Evolutionary conservation across 495 filamentous ascomycete genomes (phyloP).

Genomic region (Penicillium pulvis): DNA sequence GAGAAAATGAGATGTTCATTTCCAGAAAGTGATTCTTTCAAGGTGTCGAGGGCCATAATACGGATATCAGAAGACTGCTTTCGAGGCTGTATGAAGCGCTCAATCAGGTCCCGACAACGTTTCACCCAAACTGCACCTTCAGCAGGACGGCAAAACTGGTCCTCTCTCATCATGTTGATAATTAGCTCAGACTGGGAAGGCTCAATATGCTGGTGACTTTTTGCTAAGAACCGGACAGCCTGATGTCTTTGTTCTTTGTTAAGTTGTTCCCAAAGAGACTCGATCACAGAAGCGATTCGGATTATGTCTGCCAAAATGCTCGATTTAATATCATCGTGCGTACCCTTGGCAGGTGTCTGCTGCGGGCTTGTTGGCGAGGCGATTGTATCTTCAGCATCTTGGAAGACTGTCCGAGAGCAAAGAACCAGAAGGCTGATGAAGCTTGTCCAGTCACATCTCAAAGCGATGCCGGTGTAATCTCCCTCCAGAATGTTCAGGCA

Average conservation of each 20-base stretch:
- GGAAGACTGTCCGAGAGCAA: conserved; percentile 64
- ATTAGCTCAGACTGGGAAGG: conserved; percentile 47
- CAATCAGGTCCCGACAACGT: conserved; percentile 62
- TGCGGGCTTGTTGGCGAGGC: conserved; percentile 24
- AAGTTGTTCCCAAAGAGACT: conserved; percentile 46
- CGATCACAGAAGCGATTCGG: conserved; percentile 42
- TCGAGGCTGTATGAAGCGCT: conserved; percentile 65
- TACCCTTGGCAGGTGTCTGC: conserved; percentile 25
- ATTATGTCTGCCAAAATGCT: conserved; percentile 43
- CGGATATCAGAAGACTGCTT: conserved; percentile 67
- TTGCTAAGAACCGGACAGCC: conserved; percentile 41
- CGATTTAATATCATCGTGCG: conserved; percentile 40
- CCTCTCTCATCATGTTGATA: conserved; percentile 38
- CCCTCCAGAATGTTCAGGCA: conserved; percentile 47
- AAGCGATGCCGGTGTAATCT: conserved; percentile 33
- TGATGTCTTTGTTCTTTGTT: conserved; percentile 41
- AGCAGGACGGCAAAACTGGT: conserved; percentile 64
- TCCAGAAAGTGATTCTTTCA: conserved; percentile 66
- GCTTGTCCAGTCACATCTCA: conserved; percentile 37
- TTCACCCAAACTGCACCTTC: conserved; percentile 67
- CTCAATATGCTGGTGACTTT: conserved; percentile 41
- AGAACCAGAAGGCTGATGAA: conserved; percentile 55
- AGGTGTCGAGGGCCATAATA: conserved; percentile 62
- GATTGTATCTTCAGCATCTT: conserved; percentile 27
- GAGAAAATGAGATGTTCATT: conserved; percentile 40